Evolutionary conservation across 305 asterid genomes (phyloP), one percentile per base, ranked within the genome.

Genomic region (Stenogyne calaminthoides): DNA sequence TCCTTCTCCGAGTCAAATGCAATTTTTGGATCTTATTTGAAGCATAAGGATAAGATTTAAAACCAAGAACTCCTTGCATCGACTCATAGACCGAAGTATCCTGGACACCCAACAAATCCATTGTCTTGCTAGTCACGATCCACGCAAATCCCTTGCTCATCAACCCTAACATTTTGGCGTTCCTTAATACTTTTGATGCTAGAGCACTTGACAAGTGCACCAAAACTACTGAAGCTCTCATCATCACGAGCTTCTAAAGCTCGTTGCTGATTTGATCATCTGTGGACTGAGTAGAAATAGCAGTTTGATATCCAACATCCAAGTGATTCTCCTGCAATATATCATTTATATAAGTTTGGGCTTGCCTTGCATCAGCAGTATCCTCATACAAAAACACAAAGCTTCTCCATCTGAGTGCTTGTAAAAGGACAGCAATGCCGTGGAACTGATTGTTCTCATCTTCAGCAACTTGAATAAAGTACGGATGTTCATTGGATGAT

Each of bases 71-170:
- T n/a, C n/a, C n/a, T n/a, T n/a, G n/a, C n/a, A 60, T 69, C 20
- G 78, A 59, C 72, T 72, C 87, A 15, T 51, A 63, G 58, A 54
- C 79, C 49, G 78, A 72, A 66, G 70, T 44, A 62, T 82, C 75
- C 56, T 51, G 37, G 20, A 51, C 63, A 14, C 77, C 76, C 70
- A 82, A 70, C 27, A 72, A 68, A 57, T 84, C 60, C 84, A 81
- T 82, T 54, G 84, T 73, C 74, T 69, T 83, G 63, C 78, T 82
- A n/a, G 86, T 82, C 29, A 76, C 29, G 5, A 86, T 77, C 91
- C 91, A 86, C 8, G 82, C 84, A 67, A 58, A 80, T 18, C 84
- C 86, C 64, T 77, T 65, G 49, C 67, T 67, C 80, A 80, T 72
- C 88, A 84, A 71, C 67, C 84, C 82, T 6, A 86, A 56, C 67